These are phyloP conservation scores for Amorphotheca resinae DNA, from an alignment of 495 filamentous ascomycete genomes.

Conservation along the genomic window DNA sequence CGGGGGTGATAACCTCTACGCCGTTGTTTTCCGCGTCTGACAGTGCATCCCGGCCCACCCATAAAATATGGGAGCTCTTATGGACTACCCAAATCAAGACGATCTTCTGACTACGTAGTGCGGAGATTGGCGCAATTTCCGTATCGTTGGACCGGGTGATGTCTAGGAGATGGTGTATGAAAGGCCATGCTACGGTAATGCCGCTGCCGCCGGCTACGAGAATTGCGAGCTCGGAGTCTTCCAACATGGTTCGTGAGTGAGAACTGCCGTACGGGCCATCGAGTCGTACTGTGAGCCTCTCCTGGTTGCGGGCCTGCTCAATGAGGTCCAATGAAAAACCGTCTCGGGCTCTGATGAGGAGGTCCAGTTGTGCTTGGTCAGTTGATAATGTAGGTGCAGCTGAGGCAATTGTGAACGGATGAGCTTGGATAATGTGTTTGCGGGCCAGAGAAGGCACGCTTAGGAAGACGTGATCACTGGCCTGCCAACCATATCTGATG, in stretches of 20 bases:
- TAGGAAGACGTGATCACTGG: constrained; percentile 48
- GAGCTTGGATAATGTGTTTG: constrained; percentile 36
- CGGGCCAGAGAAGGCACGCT: constrained; percentile 36
- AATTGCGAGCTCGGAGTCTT: constrained; percentile 30
- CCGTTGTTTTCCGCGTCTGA: constrained; percentile 32
- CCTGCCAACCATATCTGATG: constrained; percentile 38
- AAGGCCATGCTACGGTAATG: constrained; percentile 45
- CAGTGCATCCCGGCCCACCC: constrained; percentile 36
- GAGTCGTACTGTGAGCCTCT: constrained; percentile 26
- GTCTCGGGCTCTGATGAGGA: constrained; percentile 43
- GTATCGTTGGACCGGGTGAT: neutral
- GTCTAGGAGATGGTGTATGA: constrained; percentile 31
- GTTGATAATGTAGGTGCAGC: constrained; percentile 23
- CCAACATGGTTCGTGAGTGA: constrained; percentile 30
- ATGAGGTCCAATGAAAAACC: constrained; percentile 46
- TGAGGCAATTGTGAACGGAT: constrained; percentile 52
- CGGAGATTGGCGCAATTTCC: constrained; percentile 8
- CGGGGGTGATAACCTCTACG: constrained; percentile 35
- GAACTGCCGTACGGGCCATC: constrained; percentile 50
- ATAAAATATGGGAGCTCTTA: constrained; percentile 33
- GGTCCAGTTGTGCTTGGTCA: constrained; percentile 30
- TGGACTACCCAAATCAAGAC: constrained; percentile 47
- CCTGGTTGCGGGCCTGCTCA: constrained; percentile 29
- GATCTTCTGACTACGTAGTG: constrained; percentile 25
- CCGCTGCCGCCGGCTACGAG: constrained; percentile 50